Evolutionary conservation across 2,329 filamentous ascomycete species (phyloP).

Genomic region (Knoxdaviesia proteae): DNA sequence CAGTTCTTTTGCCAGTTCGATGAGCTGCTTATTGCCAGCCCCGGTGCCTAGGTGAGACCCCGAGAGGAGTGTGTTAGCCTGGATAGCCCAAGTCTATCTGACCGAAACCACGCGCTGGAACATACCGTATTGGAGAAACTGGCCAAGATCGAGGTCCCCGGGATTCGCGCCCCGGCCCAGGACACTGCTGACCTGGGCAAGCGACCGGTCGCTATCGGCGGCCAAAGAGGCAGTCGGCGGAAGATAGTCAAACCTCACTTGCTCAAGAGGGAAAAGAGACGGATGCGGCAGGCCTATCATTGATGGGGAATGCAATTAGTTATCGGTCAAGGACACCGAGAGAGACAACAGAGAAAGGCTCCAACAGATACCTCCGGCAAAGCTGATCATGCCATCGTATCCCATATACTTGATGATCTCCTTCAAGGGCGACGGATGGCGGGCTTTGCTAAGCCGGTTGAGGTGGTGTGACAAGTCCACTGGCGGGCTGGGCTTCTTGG

Average conservation of each 20-base stretch:
- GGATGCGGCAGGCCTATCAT: conserved; percentile 10
- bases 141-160: conserved; percentile 5
- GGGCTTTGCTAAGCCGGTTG: conserved; percentile 10
- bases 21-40: conserved; percentile 6
- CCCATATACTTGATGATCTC: conserved; percentile 14
- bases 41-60: conserved; percentile 3
- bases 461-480: conserved; percentile 13
- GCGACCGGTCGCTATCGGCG: background rate
- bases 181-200: background rate
- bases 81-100: background rate
- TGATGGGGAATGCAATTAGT: background rate
- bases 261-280: conserved; percentile 10
- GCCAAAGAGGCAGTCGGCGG: conserved; percentile 1
- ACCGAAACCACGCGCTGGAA: background rate
- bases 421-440: conserved; percentile 13
- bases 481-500: background rate
- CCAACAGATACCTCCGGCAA: conserved; percentile 10
- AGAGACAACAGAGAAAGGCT: too few relatives aligned
- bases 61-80: background rate
- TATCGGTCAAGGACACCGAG: background rate
- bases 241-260: conserved; percentile 5
- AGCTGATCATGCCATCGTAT: conserved; percentile 13
- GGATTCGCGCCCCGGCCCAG: conserved; percentile 2
- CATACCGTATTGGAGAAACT: conserved; percentile 7
- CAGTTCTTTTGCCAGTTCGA: conserved; percentile 6